phyloP scores from a whole-genome alignment of 441 rosid species.

The Pelargonium fulgidum region DNA sequence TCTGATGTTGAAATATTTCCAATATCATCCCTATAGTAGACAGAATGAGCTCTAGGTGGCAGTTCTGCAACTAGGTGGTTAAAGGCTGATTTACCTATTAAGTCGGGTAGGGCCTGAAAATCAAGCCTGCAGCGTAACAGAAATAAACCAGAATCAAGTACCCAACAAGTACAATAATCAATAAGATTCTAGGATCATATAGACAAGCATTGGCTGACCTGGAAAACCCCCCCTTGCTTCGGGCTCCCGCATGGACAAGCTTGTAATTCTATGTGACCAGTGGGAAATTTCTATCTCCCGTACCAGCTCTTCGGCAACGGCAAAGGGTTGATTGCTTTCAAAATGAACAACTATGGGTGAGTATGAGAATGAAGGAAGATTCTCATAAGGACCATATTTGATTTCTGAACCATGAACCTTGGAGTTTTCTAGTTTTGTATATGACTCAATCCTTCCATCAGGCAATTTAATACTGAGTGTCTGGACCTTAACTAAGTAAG shows the following conservation, averaged over 20 bases:
- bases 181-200: not conserved
- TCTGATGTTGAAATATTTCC: conserved; percentile 95
- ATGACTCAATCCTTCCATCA: conserved; percentile 65
- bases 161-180: not conserved
- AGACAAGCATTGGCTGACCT: conserved; percentile 31
- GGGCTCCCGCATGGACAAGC: conserved; percentile 69
- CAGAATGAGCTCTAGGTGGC: conserved; percentile 91
- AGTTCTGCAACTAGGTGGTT: conserved; percentile 61
- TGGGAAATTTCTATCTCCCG: conserved; percentile 73
- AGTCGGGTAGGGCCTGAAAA: conserved; percentile 61
- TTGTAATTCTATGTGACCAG: conserved; percentile 86
- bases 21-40: conserved; percentile 87
- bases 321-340: conserved; percentile 76
- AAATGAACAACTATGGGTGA: conserved; percentile 69
- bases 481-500: conserved; percentile 66
- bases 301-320: conserved; percentile 67
- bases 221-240: conserved; percentile 86
- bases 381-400: conserved; percentile 83
- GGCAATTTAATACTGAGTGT: conserved; percentile 66
- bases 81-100: conserved; percentile 67
- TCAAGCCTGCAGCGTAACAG: conserved; percentile 57
- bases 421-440: conserved; percentile 57
- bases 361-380: conserved; percentile 59
- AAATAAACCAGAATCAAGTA: conserved; percentile 20
- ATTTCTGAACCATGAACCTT: conserved; percentile 67